Base-by-base conservation (phyloP, 164 flowering plant genomes). In the Annona squamosa region DNA sequence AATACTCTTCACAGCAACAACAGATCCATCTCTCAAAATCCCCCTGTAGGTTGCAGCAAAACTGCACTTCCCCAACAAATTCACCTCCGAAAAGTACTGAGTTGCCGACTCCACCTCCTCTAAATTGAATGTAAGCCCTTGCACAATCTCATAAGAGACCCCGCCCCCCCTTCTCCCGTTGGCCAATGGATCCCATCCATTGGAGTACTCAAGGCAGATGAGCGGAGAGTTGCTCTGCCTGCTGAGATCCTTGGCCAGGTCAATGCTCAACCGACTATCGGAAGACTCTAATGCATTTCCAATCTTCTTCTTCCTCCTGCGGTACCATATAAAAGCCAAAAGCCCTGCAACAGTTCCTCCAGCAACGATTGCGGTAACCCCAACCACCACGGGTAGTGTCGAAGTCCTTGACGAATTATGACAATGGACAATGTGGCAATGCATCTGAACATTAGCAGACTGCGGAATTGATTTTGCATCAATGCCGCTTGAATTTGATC, bases 101-200 rank as follows among this genome's bases (percentile, higher is more conserved):
- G 99, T 90, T 5, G 99, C 97, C 3, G 87, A 85, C 75, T 96
- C 99, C 4, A 96, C 90, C 63, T 91, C 98, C 68, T 96, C 97
- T 43, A 93, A 74, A 76, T 90, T 91, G 78, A 86, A 86, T 85
- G 80, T 81, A 52, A 85, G 87, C 67, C 85, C 87, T 73, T 88
- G 87, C 46, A 87, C 69, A 69, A 82, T 81, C 77, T 95, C 98
- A 47, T 87, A 93, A 1, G 88, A 85, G 77, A 81, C 80, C 43
- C 85, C 88, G 72, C 16, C 79, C 5, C 83, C 82, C 41, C 59
- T 82, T 17, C 75, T 78, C 19, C 88, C 83, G 73, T 82, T 84
- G 19, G 87, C 91, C 74, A 93, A 46, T 0, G 97, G 97, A 73
- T 95, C 99, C 98, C 98, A 96, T 0, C 99, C 97, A 70, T 78